phyloP scores from a whole-genome alignment of 176 grass and related monocot species.

The Raddia distichophylla region DNA sequence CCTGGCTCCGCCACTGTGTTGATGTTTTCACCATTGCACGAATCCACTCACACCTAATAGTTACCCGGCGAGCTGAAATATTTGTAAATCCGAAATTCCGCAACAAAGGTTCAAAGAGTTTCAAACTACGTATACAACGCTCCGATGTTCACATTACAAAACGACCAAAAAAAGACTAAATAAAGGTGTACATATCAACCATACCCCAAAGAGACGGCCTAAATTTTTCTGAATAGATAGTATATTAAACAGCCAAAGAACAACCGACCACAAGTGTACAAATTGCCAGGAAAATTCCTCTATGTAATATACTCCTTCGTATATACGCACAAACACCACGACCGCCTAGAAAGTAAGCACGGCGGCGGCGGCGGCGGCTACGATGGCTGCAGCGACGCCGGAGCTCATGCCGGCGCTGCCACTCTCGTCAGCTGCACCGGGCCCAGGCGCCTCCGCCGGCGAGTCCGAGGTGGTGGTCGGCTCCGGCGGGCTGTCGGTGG shows the following conservation, averaged over 20 bases:
- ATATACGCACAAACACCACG: neutral
- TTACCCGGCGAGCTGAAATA: too few relatives aligned
- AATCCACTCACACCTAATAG: too few relatives aligned
- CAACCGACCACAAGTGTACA: neutral
- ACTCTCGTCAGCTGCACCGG: constrained; percentile 42
- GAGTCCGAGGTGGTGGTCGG: constrained; percentile 34
- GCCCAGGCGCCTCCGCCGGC: constrained; percentile 42
- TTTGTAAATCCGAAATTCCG: neutral
- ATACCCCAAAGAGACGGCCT: neutral
- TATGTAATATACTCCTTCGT: neutral
- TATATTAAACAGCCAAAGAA: constrained; percentile 30
- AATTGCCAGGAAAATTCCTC: neutral
- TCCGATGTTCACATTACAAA: constrained; percentile 23
- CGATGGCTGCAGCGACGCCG: constrained; percentile 33
- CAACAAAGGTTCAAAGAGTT: neutral
- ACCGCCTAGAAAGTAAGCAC: constrained; percentile 36
- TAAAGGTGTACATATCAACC: neutral
- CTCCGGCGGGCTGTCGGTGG: constrained; percentile 51
- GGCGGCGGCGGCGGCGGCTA: constrained; percentile 14
- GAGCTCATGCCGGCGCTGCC: constrained; percentile 19
- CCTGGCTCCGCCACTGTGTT: too few relatives aligned
- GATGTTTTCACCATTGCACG: too few relatives aligned
- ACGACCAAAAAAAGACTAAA: neutral
- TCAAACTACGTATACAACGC: neutral
- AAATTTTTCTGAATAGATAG: neutral